These are phyloP conservation scores for Ophiostoma novo-ulmi DNA, from an alignment of 2,329 filamentous ascomycete species.

Conservation along the genomic window DNA sequence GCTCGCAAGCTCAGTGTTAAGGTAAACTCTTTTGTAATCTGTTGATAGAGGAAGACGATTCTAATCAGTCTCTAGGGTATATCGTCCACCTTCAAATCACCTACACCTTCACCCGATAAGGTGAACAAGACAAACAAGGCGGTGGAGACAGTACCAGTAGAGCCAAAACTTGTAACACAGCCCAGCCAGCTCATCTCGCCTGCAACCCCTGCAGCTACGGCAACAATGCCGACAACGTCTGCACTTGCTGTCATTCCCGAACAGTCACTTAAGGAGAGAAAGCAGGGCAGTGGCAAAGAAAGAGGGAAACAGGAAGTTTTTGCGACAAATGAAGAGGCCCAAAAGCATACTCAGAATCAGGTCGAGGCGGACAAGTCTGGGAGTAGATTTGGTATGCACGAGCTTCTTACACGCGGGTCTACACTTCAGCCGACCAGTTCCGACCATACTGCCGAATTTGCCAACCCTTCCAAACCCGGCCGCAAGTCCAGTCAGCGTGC, in stretches of 20 bases:
- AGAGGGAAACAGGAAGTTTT: background rate
- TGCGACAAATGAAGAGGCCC: background rate
- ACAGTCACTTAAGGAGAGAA: conserved; percentile 18
- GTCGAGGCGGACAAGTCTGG: background rate
- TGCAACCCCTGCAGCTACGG: background rate
- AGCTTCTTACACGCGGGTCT: background rate
- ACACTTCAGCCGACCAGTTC: background rate
- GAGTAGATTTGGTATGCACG: background rate
- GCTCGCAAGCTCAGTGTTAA: conserved; percentile 38
- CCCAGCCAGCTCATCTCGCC: background rate
- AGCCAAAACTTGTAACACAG: background rate
- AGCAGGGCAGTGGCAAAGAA: background rate
- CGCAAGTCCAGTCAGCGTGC: conserved; percentile 21
- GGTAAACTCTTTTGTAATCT: conserved; percentile 27
- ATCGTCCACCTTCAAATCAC: conserved; percentile 22
- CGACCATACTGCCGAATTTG: too few species aligned
- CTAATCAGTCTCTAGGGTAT: background rate
- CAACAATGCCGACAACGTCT: background rate
- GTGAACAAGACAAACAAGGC: background rate
- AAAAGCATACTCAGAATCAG: background rate
- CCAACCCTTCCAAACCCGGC: background rate
- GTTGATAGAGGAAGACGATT: background rate
- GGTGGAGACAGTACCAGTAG: background rate
- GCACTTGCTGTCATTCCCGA: conserved; percentile 23
- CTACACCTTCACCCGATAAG: conserved; percentile 14